phyloP scores from a whole-genome alignment of 2,329 filamentous ascomycete genomes.

The Aureobasidium sp. region DNA sequence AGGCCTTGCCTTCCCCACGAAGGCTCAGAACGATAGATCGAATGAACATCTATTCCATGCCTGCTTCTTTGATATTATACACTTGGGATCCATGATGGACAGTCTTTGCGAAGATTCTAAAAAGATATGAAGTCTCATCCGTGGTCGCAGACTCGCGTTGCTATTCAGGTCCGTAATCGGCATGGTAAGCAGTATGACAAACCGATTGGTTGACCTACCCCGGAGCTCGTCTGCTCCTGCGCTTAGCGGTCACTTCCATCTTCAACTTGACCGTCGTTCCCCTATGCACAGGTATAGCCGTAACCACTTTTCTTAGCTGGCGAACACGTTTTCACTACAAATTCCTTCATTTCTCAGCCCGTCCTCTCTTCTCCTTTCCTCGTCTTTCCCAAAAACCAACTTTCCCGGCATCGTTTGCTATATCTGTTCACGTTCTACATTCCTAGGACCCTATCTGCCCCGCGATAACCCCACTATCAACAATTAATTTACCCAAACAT shows the following conservation, averaged over 20 bases:
- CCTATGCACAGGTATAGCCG: conserved; percentile 3
- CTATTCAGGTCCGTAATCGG: neutral
- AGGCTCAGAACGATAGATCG: neutral
- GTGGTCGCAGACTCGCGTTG: neutral
- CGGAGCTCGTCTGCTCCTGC: neutral
- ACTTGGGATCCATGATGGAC: neutral
- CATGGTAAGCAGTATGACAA: neutral
- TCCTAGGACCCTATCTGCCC: conserved; percentile 1
- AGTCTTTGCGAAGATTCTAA: neutral
- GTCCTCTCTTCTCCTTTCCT: neutral
- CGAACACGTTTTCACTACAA: conserved; percentile 11
- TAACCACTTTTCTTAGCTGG: conserved; percentile 2
- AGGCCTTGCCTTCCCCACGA: neutral
- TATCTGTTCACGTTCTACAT: neutral
- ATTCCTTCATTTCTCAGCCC: conserved; percentile 3
- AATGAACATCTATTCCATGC: neutral
- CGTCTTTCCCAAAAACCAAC: neutral
- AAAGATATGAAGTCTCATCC: neutral
- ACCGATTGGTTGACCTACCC: neutral
- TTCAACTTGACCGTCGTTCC: no score
- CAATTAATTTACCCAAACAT: conserved; percentile 17
- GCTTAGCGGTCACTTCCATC: conserved; percentile 4
- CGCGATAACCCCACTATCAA: conserved; percentile 10
- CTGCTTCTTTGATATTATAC: neutral
- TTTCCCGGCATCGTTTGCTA: neutral